phyloP scores from a whole-genome alignment of 2,329 filamentous ascomycete genomes.

The Colletotrichum theobromicola region DNA sequence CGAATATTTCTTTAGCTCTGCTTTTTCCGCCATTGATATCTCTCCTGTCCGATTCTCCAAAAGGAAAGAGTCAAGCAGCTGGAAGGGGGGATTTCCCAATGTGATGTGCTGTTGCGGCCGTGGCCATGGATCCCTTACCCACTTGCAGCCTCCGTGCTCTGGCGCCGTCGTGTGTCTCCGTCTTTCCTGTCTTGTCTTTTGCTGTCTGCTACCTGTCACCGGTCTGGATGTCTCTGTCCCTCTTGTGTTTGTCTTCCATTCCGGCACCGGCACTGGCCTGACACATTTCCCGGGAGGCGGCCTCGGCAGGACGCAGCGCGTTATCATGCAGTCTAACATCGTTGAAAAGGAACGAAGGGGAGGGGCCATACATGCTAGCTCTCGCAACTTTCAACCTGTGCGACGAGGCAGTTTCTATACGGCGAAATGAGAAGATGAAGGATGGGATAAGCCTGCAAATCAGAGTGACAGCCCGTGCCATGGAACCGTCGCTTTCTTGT shows the following conservation, averaged over 20 bases:
- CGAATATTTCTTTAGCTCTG: background rate
- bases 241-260: background rate
- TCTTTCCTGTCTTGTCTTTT: background rate
- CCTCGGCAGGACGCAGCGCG: background rate
- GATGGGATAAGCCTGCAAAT: background rate
- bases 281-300: background rate
- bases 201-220: background rate
- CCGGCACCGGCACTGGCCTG: background rate
- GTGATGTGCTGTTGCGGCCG: background rate
- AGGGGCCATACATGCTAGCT: background rate
- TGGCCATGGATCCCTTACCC: conserved; percentile 10
- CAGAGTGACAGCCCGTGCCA: background rate
- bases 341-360: background rate
- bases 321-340: conserved; percentile 6
- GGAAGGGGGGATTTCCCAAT: background rate
- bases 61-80: background rate
- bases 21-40: background rate
- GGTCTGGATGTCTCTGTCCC: background rate
- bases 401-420: background rate
- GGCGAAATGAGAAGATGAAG: background rate
- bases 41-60: background rate
- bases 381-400: background rate
- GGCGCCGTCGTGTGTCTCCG: background rate
- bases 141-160: background rate
- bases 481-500: background rate